Base-by-base conservation (phyloP, 139 green algal species). In the Tetraselmis striata region DNA sequence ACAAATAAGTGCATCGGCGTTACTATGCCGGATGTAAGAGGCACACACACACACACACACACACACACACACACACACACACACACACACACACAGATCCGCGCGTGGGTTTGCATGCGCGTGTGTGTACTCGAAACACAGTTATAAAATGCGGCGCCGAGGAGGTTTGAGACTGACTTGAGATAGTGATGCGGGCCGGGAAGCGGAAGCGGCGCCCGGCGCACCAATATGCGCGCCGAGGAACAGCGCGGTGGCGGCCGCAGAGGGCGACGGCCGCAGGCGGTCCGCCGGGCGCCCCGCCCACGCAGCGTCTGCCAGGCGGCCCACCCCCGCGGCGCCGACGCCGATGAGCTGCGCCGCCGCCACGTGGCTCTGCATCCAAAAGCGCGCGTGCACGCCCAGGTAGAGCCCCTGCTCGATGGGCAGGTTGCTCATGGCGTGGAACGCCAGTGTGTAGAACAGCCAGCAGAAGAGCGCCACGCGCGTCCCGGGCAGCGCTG, bases 381-480 rank as follows among this genome's bases (percentile, higher is more conserved):
- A 83, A 45, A 85, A 85, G n/a, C 81, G 77, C 45, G n/a, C 32
- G 28, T 78, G 81, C 31, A 85, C 81, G 31, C 81, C 81, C 23
- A 85, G 31, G 76, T 85, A 45, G 25, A 85, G 81, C 23, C 26
- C 32, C 23, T 76, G n/a, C 32, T 76, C 28, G 76, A 85, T 75
- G n/a, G 81, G 81, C 31, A 85, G 45, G 76, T 85, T 85, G 75
- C 74, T 75, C n/a, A 85, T 29, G 75, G 77, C 32, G 2, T 78
- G 81, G 81, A 81, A 81, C 23, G 22, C 28, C 5, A 77, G 5
- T 1, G 76, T 85, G 76, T 81, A 85, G 32, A 85, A 81, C 11
- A 75, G 24, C 23, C 29, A 81, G 76, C 31, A 30, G 26, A 25
- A 27, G 31, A 81, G 25, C n/a, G 29, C 76, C 1, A 80, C 2